These are phyloP conservation scores for Coniochaeta sp. DNA, from an alignment of 2,329 filamentous ascomycete genomes.

Conservation along the genomic window DNA sequence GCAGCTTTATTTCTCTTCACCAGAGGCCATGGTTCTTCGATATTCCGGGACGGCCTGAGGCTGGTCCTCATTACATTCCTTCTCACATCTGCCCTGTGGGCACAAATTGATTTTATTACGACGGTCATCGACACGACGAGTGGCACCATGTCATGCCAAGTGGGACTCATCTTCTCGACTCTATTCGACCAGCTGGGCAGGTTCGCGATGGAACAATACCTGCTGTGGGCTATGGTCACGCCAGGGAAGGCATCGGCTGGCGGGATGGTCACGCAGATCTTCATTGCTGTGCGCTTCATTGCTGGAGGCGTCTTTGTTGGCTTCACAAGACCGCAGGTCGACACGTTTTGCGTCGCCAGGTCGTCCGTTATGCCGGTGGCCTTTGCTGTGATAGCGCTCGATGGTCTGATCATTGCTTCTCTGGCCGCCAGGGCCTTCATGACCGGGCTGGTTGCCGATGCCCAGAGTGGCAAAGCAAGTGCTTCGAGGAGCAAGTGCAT, in stretches of 20 bases:
- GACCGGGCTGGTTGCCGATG: slow-evolving; percentile 24
- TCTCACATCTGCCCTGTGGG: slow-evolving; percentile 44
- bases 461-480: slow-evolving; percentile 17
- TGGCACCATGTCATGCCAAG: slow-evolving; percentile 39
- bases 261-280: slow-evolving; percentile 35
- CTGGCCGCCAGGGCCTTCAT: slow-evolving; percentile 34
- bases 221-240: slow-evolving; percentile 42
- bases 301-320: slow-evolving; percentile 47
- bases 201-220: slow-evolving; percentile 44
- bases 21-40: slow-evolving; percentile 38
- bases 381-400: slow-evolving; percentile 34
- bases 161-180: slow-evolving; percentile 42
- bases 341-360: slow-evolving; percentile 42
- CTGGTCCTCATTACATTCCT: slow-evolving; percentile 55
- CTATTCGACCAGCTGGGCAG: slow-evolving; percentile 51
- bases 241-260: slow-evolving; percentile 20
- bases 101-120: slow-evolving; percentile 41
- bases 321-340: slow-evolving; percentile 44
- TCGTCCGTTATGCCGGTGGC: slow-evolving; percentile 37
- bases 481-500: slow-evolving; percentile 30
- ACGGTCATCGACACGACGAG: slow-evolving; percentile 34
- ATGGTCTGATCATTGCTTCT: slow-evolving; percentile 35
- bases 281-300: slow-evolving; percentile 41
- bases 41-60: slow-evolving; percentile 53
- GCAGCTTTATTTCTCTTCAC: slow-evolving; percentile 36